Base-by-base conservation (phyloP, 805 yeast species). In the Cyberlindnera lachancei region DNA sequence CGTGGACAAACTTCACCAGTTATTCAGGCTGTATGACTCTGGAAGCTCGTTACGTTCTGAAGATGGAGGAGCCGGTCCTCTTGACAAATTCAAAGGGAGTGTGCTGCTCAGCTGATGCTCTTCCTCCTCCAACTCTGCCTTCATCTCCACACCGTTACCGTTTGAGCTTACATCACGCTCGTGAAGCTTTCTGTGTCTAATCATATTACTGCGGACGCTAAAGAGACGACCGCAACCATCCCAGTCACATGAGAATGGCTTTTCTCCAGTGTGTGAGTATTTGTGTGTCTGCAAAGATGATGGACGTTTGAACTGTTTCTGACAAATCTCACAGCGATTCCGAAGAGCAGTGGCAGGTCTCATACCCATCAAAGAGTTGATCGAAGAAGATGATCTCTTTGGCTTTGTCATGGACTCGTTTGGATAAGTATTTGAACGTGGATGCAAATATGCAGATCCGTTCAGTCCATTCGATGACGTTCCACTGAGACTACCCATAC, bases 181-280 rank as follows among this genome's bases (percentile, higher is more conserved):
- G 32, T 86, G 95, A 26, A 83, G 66, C 49, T 75, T 73, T 41
- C 73, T 69, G 55, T 86, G 96, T 39, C 96, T 65, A 5, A 80
- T 75, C 75, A 86, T 75, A 50, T 86, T 88, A 25, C 85, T 75
- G 49, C 84, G 73, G 15, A 88, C 87, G 13, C 79, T 73, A 52
- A 86, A 86, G 4, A 69, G 48, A 46, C 79, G 75, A 0, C 73
- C 74, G 55, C 96, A 86, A 14, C 68, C 72, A 1, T 60, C 60
- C 75, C 82, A 79, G 12, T 61, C 53, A 52, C 86, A 79, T 35
- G 59, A 58, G 50, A 73, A 79, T 7, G 87, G 87, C 43, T 78
- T 79, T 48, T 77, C 86, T n/a, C 87, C 87, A 0, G 86, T 79
- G 53, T 86, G 95, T 6, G 83, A 79, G 42, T 84, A 72, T 42